Evolutionary conservation across 2,329 filamentous ascomycete genomes (phyloP), one percentile per base, ranked within the genome.

Genomic region (Trichoderma sp.): DNA sequence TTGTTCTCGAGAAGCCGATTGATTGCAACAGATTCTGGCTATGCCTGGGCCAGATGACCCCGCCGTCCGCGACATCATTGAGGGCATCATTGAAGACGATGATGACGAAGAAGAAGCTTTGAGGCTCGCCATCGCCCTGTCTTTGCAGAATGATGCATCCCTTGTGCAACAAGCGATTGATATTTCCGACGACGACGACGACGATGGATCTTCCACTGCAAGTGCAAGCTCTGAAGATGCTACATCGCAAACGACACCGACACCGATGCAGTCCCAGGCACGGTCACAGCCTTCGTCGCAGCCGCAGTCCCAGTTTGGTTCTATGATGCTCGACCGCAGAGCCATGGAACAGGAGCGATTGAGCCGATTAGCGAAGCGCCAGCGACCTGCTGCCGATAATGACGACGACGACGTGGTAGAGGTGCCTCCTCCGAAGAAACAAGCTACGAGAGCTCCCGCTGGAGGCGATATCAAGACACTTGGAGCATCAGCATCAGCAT

Each of bases 301-400:
- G 62, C 27, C 21, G 4, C 58, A 59, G 4, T 56, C 65, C 24
- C 68, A 72, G 61, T 74, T 77, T 35, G 82, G 84, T 0, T 73
- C 88, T 0, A 75, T 86, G 5, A 85, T 86, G 4, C 79, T 97
- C 1, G 87, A 97, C 80, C 87, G 94, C 43, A 93, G 90, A 79
- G 87, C 88, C 64, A 96, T 97, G 93, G 95, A 97, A 78, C 84
- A 89, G 74, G 93, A 96, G 77, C 89, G 95, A 52, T 85, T 97
- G 16, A 89, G 88, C 27, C 87, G 94, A 73, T 78, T 89, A 49
- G 84, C 85, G 55, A 92, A 94, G 78, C 86, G 77, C 43, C 76
- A 72, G 59, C 74, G 77, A 56, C 68, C 72, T 33, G 60, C 72
- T 43, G 59, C 70, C 6, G 55, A 49, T n/a, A 29, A 66, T 2